Evolutionary conservation across 2,329 filamentous ascomycete genomes (phyloP).

Genomic region (Pestalotiopsis sp.): DNA sequence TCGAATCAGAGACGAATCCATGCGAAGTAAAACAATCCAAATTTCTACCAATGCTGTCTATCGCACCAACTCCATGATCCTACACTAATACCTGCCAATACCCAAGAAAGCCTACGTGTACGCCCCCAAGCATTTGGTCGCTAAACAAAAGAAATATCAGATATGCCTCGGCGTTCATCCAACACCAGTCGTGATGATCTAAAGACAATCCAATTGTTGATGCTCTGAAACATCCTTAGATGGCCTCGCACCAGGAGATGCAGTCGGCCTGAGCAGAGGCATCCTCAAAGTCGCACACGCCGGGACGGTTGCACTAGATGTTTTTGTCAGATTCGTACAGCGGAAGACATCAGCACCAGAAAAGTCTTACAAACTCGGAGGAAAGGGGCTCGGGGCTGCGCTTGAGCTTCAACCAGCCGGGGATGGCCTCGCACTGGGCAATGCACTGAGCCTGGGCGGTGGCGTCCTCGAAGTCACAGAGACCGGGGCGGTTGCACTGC

Average conservation of each 20-base stretch:
- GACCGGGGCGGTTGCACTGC: neutral
- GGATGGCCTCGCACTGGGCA: neutral
- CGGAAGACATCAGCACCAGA: neutral
- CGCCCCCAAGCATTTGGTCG: neutral
- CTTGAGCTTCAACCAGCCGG: neutral
- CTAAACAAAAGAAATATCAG: neutral
- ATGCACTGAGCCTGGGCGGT: neutral
- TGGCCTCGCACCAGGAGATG: neutral
- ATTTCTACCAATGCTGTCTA: neutral
- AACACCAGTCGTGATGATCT: neutral
- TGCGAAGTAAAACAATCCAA: neutral
- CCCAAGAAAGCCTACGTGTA: neutral
- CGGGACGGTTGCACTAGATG: neutral
- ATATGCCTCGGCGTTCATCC: neutral
- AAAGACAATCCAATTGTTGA: neutral
- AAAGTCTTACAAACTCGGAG: neutral
- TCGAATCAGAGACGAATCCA: neutral
- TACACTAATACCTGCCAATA: neutral
- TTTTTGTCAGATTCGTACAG: neutral
- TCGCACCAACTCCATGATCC: neutral
- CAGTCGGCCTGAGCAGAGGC: neutral
- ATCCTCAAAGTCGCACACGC: neutral
- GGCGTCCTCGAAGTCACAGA: neutral
- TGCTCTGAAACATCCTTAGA: neutral
- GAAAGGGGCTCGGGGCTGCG: slow-evolving; percentile 2